Conservation (phyloP, 106 monocot species). For the Amphibolis antarctica region DNA sequence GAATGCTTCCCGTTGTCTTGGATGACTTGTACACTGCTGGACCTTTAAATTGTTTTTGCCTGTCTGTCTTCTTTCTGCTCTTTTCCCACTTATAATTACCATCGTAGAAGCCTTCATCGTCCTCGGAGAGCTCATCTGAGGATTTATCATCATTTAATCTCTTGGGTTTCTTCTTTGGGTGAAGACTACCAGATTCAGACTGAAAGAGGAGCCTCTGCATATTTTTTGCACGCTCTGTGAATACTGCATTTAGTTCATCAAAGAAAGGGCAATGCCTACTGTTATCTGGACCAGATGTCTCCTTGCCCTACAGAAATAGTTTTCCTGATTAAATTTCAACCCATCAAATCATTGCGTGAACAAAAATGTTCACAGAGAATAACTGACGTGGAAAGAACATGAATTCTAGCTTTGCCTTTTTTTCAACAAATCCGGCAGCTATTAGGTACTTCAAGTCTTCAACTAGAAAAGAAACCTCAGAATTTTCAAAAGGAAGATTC, state of each 20-base stretch:
- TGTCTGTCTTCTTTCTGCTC: slow-evolving; percentile 38
- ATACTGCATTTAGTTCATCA: slow-evolving; percentile 76
- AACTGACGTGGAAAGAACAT: background rate
- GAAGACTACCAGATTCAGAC: slow-evolving; percentile 36
- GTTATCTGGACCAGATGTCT: slow-evolving; percentile 74
- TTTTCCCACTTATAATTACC: slow-evolving; percentile 37
- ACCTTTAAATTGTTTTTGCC: slow-evolving; percentile 15
- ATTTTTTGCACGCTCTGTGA: slow-evolving; percentile 58
- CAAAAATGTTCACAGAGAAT: background rate
- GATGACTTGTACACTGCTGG: slow-evolving; percentile 31
- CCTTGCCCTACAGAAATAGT: slow-evolving; percentile 49
- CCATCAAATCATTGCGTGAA: background rate
- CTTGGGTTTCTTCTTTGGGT: slow-evolving; percentile 62
- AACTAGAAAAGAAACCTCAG: too few relatives aligned
- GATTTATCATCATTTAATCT: slow-evolving; percentile 37
- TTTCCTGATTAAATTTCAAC: background rate
- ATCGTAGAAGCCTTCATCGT: slow-evolving; percentile 48
- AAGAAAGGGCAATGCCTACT: slow-evolving; percentile 89
- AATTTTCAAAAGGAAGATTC: too few relatives aligned
- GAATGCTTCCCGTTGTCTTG: slow-evolving; percentile 14
- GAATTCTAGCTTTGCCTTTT: too few relatives aligned
- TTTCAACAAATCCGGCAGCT: too few relatives aligned
- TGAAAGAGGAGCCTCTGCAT: slow-evolving; percentile 79
- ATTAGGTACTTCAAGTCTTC: too few relatives aligned
- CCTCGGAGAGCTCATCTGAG: slow-evolving; percentile 50